phyloP scores from a whole-genome alignment of 176 grass and related monocot genomes.

The Hyparrhenia diplandra region DNA sequence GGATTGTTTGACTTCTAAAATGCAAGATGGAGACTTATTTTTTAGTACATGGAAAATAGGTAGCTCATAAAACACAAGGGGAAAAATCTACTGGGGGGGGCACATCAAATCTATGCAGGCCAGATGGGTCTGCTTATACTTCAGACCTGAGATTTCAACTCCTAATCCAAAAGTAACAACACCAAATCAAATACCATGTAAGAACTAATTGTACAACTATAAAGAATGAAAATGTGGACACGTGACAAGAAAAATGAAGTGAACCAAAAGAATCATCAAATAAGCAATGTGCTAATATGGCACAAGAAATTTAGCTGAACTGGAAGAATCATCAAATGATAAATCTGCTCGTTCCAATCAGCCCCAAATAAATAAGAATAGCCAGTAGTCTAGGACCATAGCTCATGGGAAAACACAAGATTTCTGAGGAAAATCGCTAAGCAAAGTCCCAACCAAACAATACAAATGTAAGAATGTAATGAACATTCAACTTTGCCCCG shows the following conservation, averaged over 20 bases:
- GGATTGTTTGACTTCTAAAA: too few relatives aligned
- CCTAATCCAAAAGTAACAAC: not conserved
- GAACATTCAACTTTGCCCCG: not conserved
- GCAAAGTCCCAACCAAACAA: slow-evolving; percentile 12
- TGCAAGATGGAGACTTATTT: too few relatives aligned
- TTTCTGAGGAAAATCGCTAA: not conserved
- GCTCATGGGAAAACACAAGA: not conserved
- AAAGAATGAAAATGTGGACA: not conserved
- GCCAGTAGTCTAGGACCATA: not conserved
- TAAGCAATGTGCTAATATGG: not conserved
- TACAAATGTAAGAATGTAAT: not conserved
- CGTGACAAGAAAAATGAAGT: not conserved
- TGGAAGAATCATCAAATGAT: slow-evolving; percentile 7
- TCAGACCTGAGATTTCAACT: too few relatives aligned
- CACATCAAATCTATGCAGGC: not conserved
- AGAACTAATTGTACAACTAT: not conserved
- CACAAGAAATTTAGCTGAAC: not conserved
- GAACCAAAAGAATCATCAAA: slow-evolving; percentile 5
- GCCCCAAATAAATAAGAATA: not conserved
- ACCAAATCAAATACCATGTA: not conserved
- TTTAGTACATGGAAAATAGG: too few relatives aligned
- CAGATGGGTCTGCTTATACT: too few relatives aligned
- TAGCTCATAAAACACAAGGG: too few relatives aligned
- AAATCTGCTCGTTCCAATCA: not conserved
- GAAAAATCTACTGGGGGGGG: not conserved